Conservation (phyloP, 441 rosid genomes). For the Macaranga tanarius region DNA sequence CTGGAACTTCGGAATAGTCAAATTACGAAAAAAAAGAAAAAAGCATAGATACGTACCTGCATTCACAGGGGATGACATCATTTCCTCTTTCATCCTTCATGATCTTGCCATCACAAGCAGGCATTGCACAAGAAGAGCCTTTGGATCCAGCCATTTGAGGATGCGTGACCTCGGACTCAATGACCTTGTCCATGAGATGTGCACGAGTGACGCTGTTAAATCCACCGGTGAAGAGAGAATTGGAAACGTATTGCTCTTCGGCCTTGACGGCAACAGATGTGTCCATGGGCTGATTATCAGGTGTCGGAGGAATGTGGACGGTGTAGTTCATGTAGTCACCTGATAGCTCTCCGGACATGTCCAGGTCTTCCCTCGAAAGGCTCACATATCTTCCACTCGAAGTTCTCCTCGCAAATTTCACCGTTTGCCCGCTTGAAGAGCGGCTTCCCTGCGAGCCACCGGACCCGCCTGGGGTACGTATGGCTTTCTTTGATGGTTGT, state of each 20-base stretch:
- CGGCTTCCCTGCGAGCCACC: constrained; percentile 34
- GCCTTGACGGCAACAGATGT: constrained; percentile 65
- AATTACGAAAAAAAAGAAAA: no score
- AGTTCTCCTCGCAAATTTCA: constrained; percentile 86
- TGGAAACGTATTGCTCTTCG: constrained; percentile 86
- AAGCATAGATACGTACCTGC: constrained; percentile 41
- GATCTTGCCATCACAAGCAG: constrained; percentile 80
- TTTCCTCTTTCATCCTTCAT: constrained; percentile 85
- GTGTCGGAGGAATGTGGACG: constrained; percentile 89
- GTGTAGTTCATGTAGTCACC: constrained; percentile 89
- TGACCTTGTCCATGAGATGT: constrained; percentile 93
- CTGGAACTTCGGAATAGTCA: no score
- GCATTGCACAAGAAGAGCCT: constrained; percentile 78
- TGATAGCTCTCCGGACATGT: constrained; percentile 66
- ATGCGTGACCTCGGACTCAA: constrained; percentile 78
- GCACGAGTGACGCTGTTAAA: constrained; percentile 89
- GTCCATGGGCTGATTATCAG: constrained; percentile 92
- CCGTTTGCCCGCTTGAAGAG: constrained; percentile 56
- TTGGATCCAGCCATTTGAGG: constrained; percentile 93
- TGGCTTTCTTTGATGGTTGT: constrained; percentile 69
- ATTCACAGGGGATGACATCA: constrained; percentile 77
- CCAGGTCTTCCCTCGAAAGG: constrained; percentile 77
- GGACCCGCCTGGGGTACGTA: constrained; percentile 48
- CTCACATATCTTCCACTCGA: constrained; percentile 89
- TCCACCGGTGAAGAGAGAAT: constrained; percentile 83